Conservation (phyloP, 495 filamentous ascomycete genomes). For the Aspergillus homomorphus region DNA sequence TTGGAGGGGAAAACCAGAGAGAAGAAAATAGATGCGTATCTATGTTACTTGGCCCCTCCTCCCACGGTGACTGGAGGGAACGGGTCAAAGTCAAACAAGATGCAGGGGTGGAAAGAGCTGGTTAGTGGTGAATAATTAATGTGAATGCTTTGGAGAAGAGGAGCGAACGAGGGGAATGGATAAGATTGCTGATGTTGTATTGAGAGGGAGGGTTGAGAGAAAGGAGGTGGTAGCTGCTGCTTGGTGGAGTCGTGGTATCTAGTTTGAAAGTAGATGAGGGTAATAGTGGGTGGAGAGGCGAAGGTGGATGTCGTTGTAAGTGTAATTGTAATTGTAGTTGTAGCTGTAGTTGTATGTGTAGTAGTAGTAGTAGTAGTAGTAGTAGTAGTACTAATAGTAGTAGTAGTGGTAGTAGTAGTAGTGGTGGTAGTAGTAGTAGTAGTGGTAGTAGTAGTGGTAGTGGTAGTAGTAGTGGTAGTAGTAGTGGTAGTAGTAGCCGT, state of each 20-base stretch:
- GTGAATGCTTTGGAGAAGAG: constrained; percentile 11
- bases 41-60: neutral
- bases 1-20: neutral
- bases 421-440: constrained; percentile 1
- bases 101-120: neutral
- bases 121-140: neutral
- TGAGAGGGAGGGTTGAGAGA: neutral
- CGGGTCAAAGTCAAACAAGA: neutral
- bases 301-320: neutral
- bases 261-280: neutral
- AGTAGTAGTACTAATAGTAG: constrained; percentile 2
- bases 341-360: neutral
- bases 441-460: constrained; percentile 6
- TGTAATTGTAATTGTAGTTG: constrained; percentile 4
- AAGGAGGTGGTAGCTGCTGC: neutral
- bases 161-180: constrained; percentile 6
- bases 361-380: constrained; percentile 8
- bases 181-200: neutral
- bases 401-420: constrained; percentile 8
- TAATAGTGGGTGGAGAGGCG: neutral
- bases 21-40: constrained; percentile 7
- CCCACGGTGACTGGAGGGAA: neutral
- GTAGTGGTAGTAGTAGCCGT: constrained; percentile 2
- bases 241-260: neutral
- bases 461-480: constrained; percentile 14